These are phyloP conservation scores for Lentinula aciculospora DNA, from an alignment of 768 basidiomycete species.

Conservation along the genomic window DNA sequence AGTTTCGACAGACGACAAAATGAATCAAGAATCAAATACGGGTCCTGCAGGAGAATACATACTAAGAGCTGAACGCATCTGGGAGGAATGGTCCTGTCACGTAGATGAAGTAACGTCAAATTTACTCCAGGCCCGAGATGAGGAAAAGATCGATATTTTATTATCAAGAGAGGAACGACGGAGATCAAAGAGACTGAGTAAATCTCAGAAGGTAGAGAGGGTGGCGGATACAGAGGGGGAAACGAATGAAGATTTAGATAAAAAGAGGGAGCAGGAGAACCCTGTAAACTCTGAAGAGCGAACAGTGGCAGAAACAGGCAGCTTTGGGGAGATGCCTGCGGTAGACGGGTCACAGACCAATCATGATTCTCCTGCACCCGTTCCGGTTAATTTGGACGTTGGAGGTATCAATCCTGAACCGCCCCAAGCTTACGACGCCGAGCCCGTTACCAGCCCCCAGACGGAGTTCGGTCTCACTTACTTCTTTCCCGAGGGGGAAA, in stretches of 20 bases:
- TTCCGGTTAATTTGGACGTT: neutral
- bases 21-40: neutral
- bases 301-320: neutral
- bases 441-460: neutral
- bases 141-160: slow-evolving; percentile 25
- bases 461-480: neutral
- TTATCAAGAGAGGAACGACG: slow-evolving; percentile 36
- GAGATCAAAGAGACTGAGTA: slow-evolving; percentile 16
- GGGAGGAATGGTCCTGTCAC: neutral
- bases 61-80: neutral
- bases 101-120: neutral
- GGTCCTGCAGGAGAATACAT: neutral
- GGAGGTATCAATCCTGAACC: neutral
- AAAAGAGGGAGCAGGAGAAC: neutral
- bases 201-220: slow-evolving; percentile 4
- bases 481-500: neutral
- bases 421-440: neutral
- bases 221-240: neutral
- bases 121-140: slow-evolving; percentile 7
- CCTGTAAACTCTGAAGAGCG: neutral
- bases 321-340: neutral
- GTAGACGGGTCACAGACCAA: no score
- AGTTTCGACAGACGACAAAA: neutral
- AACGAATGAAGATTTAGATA: no score
- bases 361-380: neutral